A percentile compares a stretch with the other conserved stretches of the same genome.
phyloP scores from a whole-genome alignment of 129 eudicot genomes.

The Chrysanthemum makinoi region DNA sequence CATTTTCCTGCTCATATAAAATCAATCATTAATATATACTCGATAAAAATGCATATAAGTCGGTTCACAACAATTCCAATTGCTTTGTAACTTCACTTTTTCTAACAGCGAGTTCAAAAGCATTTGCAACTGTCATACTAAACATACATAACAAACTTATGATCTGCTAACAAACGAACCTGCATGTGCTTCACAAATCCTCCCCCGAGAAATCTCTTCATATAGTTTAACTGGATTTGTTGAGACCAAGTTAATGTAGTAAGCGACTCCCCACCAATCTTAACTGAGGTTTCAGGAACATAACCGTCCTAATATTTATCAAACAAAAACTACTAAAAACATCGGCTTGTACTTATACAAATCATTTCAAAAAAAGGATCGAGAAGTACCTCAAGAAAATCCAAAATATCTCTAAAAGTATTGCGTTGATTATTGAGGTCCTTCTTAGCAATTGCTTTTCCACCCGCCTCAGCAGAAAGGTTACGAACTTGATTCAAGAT shows the following conservation, averaged over 20 bases:
- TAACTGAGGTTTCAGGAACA: conserved; percentile 65
- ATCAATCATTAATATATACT: background rate
- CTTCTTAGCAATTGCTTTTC: conserved; percentile 81
- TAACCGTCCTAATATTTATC: conserved; percentile 56
- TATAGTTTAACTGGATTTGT: conserved; percentile 76
- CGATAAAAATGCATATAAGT: background rate
- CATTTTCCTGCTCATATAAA: conserved; percentile 61
- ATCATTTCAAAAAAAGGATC: background rate
- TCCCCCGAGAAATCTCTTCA: conserved; percentile 87
- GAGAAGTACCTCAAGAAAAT: conserved; percentile 71
- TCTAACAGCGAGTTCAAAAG: background rate
- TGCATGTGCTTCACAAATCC: conserved; percentile 95
- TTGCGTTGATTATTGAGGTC: conserved; percentile 88
- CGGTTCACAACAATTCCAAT: background rate
- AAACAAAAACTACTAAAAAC: background rate
- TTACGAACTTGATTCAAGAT: conserved; percentile 59
- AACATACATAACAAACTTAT: background rate
- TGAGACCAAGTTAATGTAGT: conserved; percentile 70
- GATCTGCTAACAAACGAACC: conserved; percentile 34
- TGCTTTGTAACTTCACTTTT: too few species aligned
- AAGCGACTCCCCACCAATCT: conserved; percentile 76
- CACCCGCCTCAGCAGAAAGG: conserved; percentile 91
- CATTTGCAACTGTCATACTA: background rate
- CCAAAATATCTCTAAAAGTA: conserved; percentile 76
- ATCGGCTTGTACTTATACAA: background rate